phyloP scores from a whole-genome alignment of 2,329 filamentous ascomycete species.

The Apiospora kogelbergensis region DNA sequence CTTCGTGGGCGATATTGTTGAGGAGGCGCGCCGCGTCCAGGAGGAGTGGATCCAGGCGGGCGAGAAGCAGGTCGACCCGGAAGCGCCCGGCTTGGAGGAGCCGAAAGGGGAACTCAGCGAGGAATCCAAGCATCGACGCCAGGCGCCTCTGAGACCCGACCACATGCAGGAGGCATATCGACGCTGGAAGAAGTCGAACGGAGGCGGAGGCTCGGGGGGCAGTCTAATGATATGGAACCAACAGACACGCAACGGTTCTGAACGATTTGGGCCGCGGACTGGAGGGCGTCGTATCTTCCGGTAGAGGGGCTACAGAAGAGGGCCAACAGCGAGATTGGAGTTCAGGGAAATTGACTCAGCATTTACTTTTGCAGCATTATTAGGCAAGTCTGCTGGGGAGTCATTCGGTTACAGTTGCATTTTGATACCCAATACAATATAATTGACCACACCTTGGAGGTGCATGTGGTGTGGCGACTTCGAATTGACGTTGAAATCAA shows the following conservation, averaged over 20 bases:
- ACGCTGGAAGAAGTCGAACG: slow-evolving; percentile 62
- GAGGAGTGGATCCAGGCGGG: slow-evolving; percentile 65
- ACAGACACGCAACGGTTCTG: slow-evolving; percentile 59
- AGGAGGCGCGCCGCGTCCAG: slow-evolving; percentile 69
- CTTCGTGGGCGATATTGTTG: slow-evolving; percentile 75
- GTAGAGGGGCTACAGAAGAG: slow-evolving; percentile 24
- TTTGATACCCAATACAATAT: slow-evolving; percentile 6
- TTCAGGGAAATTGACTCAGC: not conserved
- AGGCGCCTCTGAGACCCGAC: slow-evolving; percentile 68
- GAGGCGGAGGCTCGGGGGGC: slow-evolving; percentile 60
- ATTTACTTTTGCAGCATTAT: not conserved
- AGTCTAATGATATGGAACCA: slow-evolving; percentile 61
- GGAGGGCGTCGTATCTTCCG: slow-evolving; percentile 54
- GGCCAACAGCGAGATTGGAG: not conserved
- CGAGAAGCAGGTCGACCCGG: slow-evolving; percentile 51
- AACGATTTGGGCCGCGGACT: slow-evolving; percentile 56
- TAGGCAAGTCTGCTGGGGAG: not conserved
- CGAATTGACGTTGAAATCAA: not conserved
- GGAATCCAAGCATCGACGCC: slow-evolving; percentile 36
- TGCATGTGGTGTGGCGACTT: too few species aligned
- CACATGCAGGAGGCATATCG: slow-evolving; percentile 73
- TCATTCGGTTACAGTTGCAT: not conserved
- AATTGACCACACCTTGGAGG: not conserved
- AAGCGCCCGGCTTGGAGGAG: slow-evolving; percentile 40
- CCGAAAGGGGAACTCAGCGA: slow-evolving; percentile 35